Conservation (phyloP, 129 eudicot species). For the Rutidosis leptorrhynchoides region DNA sequence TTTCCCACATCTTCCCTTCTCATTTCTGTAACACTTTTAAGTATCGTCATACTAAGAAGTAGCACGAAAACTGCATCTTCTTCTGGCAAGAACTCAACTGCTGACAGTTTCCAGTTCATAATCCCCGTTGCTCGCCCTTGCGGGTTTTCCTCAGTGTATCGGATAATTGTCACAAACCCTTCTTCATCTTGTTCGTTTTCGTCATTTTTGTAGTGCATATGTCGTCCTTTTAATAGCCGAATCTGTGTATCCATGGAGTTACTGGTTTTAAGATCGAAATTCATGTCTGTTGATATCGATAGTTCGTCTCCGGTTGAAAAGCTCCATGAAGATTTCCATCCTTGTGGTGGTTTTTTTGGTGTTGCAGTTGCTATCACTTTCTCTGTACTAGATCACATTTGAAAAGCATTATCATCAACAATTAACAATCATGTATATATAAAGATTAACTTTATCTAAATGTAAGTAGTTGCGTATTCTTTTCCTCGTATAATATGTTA, state of each 20-base stretch:
- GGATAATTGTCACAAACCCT: slow-evolving; percentile 67
- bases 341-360: slow-evolving; percentile 65
- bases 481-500: not conserved
- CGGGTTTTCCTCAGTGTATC: slow-evolving; percentile 67
- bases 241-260: slow-evolving; percentile 42
- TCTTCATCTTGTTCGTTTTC: slow-evolving; percentile 43
- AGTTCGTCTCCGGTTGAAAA: slow-evolving; percentile 75
- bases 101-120: slow-evolving; percentile 73
- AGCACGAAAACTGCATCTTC: slow-evolving; percentile 72
- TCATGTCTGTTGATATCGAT: slow-evolving; percentile 38
- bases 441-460: too few relatives aligned
- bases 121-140: slow-evolving; percentile 89
- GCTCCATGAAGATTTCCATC: slow-evolving; percentile 66
- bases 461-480: not conserved
- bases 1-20: slow-evolving; percentile 66
- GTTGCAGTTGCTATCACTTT: slow-evolving; percentile 88
- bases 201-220: slow-evolving; percentile 51
- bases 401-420: slow-evolving; percentile 18
- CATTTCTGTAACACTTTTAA: slow-evolving; percentile 66
- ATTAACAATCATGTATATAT: not conserved
- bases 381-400: slow-evolving; percentile 57
- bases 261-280: slow-evolving; percentile 39
- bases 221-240: slow-evolving; percentile 62
- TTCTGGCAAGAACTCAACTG: slow-evolving; percentile 65
- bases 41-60: slow-evolving; percentile 48